Percentiles rank a stretch among this genome's conserved stretches.
These are phyloP conservation scores for Peltaster fructicola DNA, from an alignment of 2,329 filamentous ascomycete species.

Conservation along the genomic window DNA sequence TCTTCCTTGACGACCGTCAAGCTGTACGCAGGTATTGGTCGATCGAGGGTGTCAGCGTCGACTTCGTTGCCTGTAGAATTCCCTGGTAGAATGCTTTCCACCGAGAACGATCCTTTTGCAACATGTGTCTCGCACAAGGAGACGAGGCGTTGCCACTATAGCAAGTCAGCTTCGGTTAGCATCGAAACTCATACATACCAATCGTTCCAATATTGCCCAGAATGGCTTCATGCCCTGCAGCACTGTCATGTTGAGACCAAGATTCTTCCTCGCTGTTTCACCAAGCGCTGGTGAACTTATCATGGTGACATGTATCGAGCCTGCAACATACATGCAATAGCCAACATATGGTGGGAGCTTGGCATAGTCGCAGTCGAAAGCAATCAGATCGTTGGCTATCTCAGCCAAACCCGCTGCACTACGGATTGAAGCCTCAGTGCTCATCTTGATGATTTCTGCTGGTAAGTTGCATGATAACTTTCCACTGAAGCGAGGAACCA, in stretches of 20 bases:
- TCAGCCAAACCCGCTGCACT: slow-evolving; percentile 1
- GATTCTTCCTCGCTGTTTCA: slow-evolving; percentile 1
- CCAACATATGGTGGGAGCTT: slow-evolving; percentile 2
- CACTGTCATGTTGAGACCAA: slow-evolving; percentile 2
- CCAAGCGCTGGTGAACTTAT: neutral
- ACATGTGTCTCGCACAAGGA: too few relatives aligned
- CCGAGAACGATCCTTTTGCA: too few relatives aligned
- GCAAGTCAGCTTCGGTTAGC: too few relatives aligned
- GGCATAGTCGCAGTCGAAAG: slow-evolving; percentile 2
- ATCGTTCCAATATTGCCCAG: slow-evolving; percentile 1
- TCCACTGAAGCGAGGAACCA: slow-evolving; percentile 2
- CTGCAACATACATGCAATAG: slow-evolving; percentile 2
- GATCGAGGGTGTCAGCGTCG: too few relatives aligned
- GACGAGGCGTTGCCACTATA: too few relatives aligned
- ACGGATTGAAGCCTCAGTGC: slow-evolving; percentile 1
- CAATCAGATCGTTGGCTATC: slow-evolving; percentile 1
- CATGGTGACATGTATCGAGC: slow-evolving; percentile 1
- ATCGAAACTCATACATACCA: too few relatives aligned
- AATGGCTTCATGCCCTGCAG: slow-evolving; percentile 2
- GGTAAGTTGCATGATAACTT: neutral
- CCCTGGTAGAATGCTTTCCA: too few relatives aligned
- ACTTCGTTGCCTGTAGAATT: too few relatives aligned
- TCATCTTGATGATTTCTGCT: slow-evolving; percentile 1
- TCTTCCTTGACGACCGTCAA: too few relatives aligned
- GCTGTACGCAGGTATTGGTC: too few relatives aligned